phyloP scores from a whole-genome alignment of 305 asterid species.

The Fraxinus nigra region DNA sequence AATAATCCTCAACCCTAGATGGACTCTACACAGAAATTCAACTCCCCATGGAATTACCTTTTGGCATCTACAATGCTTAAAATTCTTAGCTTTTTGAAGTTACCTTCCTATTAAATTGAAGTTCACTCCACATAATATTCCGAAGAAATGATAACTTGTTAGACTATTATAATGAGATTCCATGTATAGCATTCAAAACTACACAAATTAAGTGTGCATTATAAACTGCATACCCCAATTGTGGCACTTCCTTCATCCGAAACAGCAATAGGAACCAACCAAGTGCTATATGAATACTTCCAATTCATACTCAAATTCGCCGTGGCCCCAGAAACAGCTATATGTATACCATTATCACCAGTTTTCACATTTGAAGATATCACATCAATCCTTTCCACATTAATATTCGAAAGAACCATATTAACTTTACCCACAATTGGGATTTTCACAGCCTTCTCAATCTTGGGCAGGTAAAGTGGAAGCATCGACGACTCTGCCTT shows the following conservation, averaged over 20 bases:
- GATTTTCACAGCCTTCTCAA: constrained; percentile 50
- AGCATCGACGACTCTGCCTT: constrained; percentile 62
- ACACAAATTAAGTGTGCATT: not conserved
- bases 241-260: constrained; percentile 71
- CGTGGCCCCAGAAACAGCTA: constrained; percentile 78
- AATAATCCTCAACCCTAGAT: constrained; percentile 1
- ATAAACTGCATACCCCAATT: constrained; percentile 52
- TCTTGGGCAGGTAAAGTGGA: constrained; percentile 65
- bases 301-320: constrained; percentile 79
- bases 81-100: not conserved
- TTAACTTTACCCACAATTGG: constrained; percentile 64
- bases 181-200: not conserved
- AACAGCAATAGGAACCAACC: constrained; percentile 59
- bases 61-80: not conserved
- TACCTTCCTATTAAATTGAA: not conserved
- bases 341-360: constrained; percentile 61
- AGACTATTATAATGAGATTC: not conserved
- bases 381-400: constrained; percentile 47
- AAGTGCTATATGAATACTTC: constrained; percentile 65
- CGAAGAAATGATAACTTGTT: not conserved
- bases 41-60: not conserved
- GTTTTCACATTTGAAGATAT: constrained; percentile 58
- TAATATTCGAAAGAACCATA: constrained; percentile 50
- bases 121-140: not conserved
- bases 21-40: not conserved